Percentiles rank a stretch among this genome's conserved stretches.
These are phyloP conservation scores for Ceratonia siliqua DNA, from an alignment of 306 rosid species.

Conservation along the genomic window DNA sequence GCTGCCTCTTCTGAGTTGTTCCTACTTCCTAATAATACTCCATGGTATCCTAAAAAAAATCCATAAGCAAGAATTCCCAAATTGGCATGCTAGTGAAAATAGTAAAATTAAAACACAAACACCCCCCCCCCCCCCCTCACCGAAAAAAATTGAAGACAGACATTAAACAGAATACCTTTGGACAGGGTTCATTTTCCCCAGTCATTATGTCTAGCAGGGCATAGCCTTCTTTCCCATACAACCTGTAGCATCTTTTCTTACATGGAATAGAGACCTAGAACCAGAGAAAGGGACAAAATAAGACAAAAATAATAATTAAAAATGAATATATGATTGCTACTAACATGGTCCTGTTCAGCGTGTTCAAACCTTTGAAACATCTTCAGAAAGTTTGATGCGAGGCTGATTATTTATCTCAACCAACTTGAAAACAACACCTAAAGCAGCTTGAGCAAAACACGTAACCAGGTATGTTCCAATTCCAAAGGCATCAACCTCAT, in stretches of 20 bases:
- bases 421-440: slow-evolving; percentile 98
- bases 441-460: slow-evolving; percentile 96
- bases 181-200: slow-evolving; percentile 91
- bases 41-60: not conserved
- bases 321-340: slow-evolving; percentile 1
- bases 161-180: slow-evolving; percentile 62
- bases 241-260: slow-evolving; percentile 78
- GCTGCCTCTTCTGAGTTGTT: not conserved
- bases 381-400: slow-evolving; percentile 98
- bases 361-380: slow-evolving; percentile 85
- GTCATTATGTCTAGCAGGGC: slow-evolving; percentile 94
- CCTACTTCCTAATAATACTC: not conserved
- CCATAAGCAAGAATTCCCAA: not conserved
- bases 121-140: not conserved
- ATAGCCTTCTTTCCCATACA: slow-evolving; percentile 96
- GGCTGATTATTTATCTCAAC: slow-evolving; percentile 97
- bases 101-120: slow-evolving; percentile 1
- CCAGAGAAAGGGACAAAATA: slow-evolving; percentile 30
- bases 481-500: slow-evolving; percentile 95
- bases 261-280: slow-evolving; percentile 95
- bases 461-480: slow-evolving; percentile 97
- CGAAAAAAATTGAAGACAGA: not conserved
- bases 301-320: slow-evolving; percentile 9
- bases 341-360: slow-evolving; percentile 31
- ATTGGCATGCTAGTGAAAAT: slow-evolving; percentile 22